These are phyloP conservation scores for Myriosclerotinia scirpicola DNA, from an alignment of 2,329 filamentous ascomycete species.

Conservation along the genomic window DNA sequence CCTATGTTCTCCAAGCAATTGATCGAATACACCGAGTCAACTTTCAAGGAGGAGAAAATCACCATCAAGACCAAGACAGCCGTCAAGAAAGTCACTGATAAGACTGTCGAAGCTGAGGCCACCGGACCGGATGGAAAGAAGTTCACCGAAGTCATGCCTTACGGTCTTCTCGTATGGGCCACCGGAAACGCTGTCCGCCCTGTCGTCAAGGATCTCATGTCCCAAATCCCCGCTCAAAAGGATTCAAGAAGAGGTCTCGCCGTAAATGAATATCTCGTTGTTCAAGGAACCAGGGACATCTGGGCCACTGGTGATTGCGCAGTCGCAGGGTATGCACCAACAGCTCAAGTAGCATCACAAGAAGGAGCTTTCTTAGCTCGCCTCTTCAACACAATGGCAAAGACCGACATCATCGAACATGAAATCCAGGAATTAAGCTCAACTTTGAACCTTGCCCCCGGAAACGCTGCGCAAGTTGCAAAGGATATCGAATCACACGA, in stretches of 20 bases:
- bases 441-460: slow-evolving; percentile 59
- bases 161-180: slow-evolving; percentile 95
- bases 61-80: slow-evolving; percentile 97
- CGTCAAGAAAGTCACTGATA: slow-evolving; percentile 96
- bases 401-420: slow-evolving; percentile 78
- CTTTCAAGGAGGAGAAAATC: slow-evolving; percentile 98
- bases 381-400: slow-evolving; percentile 99
- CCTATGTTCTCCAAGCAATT: slow-evolving; percentile 99
- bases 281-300: slow-evolving; percentile 94
- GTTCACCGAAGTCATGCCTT: slow-evolving; percentile 77
- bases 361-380: slow-evolving; percentile 93
- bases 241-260: slow-evolving; percentile 91
- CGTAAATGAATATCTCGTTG: slow-evolving; percentile 98
- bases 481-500: slow-evolving; percentile 81
- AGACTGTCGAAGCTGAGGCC: slow-evolving; percentile 86
- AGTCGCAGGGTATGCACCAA: slow-evolving; percentile 95
- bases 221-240: slow-evolving; percentile 89
- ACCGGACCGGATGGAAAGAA: slow-evolving; percentile 82
- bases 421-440: slow-evolving; percentile 70
- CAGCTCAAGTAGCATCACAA: slow-evolving; percentile 93
- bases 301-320: slow-evolving; percentile 98
- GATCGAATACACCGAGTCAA: slow-evolving; percentile 99
- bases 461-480: slow-evolving; percentile 65
- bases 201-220: slow-evolving; percentile 87
- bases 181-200: slow-evolving; percentile 93